Evolutionary conservation across 1,139 yeast species (phyloP), one percentile per base, ranked within the genome.

Genomic region (Lodderomyces jiufengensis): DNA sequence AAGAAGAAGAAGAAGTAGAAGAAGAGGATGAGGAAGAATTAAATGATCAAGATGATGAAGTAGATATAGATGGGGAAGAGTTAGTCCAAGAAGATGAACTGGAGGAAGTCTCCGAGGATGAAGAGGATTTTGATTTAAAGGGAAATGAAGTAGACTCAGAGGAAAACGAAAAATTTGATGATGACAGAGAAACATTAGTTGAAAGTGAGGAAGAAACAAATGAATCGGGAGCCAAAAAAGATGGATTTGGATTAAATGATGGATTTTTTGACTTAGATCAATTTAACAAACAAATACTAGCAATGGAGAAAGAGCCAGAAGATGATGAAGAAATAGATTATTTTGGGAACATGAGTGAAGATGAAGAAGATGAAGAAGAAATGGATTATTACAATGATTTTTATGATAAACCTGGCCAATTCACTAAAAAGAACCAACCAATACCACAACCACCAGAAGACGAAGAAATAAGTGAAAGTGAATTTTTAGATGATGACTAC

Each of bases 241-340:
- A 78, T 48, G 73, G 62, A 2, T 76, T 72, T 50, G 95, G 90
- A 2, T 69, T 88, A 31, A 85, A 90, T 52, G 95, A 87, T 52
- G 86, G 79, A 8, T 83, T 90, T 48, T 92, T 92, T 55, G 80
- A 87, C 43, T 77, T 92, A 27, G 95, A 87, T 46, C 84, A 83
- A 32, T 90, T 85, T 63, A 85, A 88, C 57, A 80, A 77, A 52
- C 95, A 88, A 55, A 79, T 87, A 5, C 57, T 85, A 32, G 86
- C 79, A 3, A 72, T 82, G 51, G 96, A 87, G 52, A 62, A 73
- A n/a, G 62, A 26, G 7, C 28, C 35, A 16, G 60, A 59, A 10
- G 69, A 66, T 22, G 70, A 63, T 11, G 78, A 71, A 25, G 80
- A 77, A 14, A 67, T 86, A 40, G 90, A 85, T 52, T 73, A 70